Percentiles rank a stretch among this genome's conserved stretches.
Conservation (phyloP, 306 rosid species). For the Trichosanthes truncata region DNA sequence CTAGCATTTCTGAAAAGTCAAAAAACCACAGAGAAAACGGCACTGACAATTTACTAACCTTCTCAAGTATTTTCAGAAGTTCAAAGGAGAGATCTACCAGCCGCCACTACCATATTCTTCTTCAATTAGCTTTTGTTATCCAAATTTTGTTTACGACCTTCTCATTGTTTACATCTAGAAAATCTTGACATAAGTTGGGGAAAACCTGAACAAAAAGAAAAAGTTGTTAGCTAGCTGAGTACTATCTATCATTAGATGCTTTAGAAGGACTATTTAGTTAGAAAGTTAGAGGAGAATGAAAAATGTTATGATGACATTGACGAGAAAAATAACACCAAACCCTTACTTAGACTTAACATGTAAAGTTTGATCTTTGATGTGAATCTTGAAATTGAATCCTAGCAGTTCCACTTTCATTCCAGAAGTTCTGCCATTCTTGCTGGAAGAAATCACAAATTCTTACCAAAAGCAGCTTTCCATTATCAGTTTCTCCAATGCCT, state of each 20-base stretch:
- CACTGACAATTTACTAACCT: not conserved
- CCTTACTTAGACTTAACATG: not conserved
- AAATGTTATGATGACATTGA: not conserved
- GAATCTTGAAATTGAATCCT: not conserved
- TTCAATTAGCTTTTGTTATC: not conserved
- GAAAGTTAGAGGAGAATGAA: not conserved
- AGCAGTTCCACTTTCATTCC: not conserved
- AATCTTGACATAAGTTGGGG: not conserved
- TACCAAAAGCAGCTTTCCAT: not conserved
- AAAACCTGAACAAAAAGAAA: not conserved
- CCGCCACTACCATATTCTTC: not conserved
- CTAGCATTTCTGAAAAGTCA: not conserved
- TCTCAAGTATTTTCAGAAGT: not conserved
- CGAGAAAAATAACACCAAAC: not conserved
- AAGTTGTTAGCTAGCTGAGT: not conserved
- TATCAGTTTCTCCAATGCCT: not conserved
- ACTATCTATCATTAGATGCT: not conserved
- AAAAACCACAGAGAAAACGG: not conserved
- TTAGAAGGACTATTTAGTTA: not conserved
- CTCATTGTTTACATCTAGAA: not conserved
- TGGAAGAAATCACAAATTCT: not conserved
- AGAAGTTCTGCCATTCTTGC: not conserved
- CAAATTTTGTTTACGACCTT: not conserved
- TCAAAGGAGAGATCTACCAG: not conserved
- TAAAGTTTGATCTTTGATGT: not conserved